Evolutionary conservation across 106 monocot species (phyloP), one percentile per base, ranked within the genome.

Genomic region (Platanthera guangdongensis): DNA sequence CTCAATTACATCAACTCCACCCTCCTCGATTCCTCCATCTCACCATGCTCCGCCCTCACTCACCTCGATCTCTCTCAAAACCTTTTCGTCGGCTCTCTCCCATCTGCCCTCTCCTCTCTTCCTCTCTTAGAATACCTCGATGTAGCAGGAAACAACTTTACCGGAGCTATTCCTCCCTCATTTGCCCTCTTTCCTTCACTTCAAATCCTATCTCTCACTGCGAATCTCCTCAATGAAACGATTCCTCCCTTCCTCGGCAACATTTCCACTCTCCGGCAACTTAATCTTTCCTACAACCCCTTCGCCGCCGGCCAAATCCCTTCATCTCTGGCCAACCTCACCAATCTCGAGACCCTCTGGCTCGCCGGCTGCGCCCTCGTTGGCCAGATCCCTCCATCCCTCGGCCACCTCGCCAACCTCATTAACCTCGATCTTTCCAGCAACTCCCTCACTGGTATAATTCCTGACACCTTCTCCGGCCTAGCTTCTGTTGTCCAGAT

Each of bases 271-370:
- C 85, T 88, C 50, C 49, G 21, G 16, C 68, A 85, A 25, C 83
- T 88, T 71, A 83, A 85, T 55, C 85, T 88, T 19, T 77, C 85
- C 19, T 88, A 85, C 82, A 88, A 88, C 74, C 78, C 85, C 22
- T 85, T 88, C 57, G 11, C 75, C 6, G 78, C 88, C n/a, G 55
- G 63, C 64, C 78, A 80, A 0, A 39, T 88, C 25, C 88, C 88
- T 7, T 7, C 71, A 10, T 45, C 74, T 7, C 16, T 88, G 13
- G 74, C 71, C 22, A 80, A 80, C 51, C 88, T 95, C 59, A 59
- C 83, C 22, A 45, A 48, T 2, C 78, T 95, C 16, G 62, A 83
- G 64, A 71, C 25, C 5, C 81, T 95, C 18, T 95, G 90, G 92
- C 83, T 92, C 52, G 68, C 86, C 14, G 47, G 47, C 3, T 92